Conservation (phyloP, 2,329 filamentous ascomycete species). For the Aspergillus pseudoterreus region DNA sequence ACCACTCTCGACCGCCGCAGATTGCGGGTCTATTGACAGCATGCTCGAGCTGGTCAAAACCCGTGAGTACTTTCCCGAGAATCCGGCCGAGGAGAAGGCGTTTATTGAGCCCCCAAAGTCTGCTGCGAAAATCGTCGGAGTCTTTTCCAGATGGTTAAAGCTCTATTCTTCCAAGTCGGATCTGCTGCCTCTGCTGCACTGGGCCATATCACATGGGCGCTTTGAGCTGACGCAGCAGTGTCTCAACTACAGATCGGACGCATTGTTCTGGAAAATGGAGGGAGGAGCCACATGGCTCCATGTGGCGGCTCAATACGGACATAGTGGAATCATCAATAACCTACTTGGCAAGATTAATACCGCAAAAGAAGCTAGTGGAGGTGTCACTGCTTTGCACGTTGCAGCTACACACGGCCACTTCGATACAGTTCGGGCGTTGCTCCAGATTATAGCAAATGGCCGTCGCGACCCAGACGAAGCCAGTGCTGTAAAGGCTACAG, state of each 20-base stretch:
- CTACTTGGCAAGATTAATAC: neutral
- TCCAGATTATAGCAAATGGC: neutral
- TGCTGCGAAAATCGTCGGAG: neutral
- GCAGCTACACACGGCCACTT: conserved; percentile 2
- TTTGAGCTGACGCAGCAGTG: neutral
- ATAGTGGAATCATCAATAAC: neutral
- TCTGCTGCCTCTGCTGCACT: neutral
- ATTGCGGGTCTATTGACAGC: neutral
- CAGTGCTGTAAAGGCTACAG: neutral
- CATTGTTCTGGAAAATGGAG: neutral
- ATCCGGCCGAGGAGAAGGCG: neutral
- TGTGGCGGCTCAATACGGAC: conserved; percentile 4
- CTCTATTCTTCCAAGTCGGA: neutral
- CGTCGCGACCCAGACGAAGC: neutral
- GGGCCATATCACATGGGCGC: conserved; percentile 2
- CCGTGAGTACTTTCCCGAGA: conserved; percentile 3
- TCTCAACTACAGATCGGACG: neutral
- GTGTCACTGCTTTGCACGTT: conserved; percentile 3
- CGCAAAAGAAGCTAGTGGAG: neutral
- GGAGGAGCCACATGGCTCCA: conserved; percentile 5
- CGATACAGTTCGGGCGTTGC: neutral
- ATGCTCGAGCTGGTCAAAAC: conserved; percentile 2
- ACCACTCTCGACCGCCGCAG: neutral
- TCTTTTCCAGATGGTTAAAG: neutral
- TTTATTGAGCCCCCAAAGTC: neutral